These are phyloP conservation scores for Trichocladium uniseriatum DNA, from an alignment of 495 filamentous ascomycete species.

Conservation along the genomic window DNA sequence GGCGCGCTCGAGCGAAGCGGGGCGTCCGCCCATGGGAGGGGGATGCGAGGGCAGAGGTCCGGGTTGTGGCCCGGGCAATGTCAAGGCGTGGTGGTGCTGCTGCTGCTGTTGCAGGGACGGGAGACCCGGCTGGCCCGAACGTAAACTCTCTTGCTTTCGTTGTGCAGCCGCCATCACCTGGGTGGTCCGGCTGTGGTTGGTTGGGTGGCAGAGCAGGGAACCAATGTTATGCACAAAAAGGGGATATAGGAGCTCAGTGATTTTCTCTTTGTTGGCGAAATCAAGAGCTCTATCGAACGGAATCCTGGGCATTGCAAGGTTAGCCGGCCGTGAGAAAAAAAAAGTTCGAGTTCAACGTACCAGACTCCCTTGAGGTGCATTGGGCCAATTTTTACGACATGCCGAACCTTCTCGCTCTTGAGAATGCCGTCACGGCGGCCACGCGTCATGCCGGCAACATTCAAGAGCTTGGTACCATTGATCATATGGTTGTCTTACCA, in stretches of 20 bases:
- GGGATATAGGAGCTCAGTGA: conserved; percentile 89
- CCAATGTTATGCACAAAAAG: conserved; percentile 98
- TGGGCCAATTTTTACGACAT: conserved; percentile 97
- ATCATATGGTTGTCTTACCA: conserved; percentile 92
- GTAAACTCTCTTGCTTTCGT: conserved; percentile 53
- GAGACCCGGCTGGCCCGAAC: conserved; percentile 35
- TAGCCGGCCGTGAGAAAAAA: background rate
- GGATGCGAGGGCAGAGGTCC: conserved; percentile 60
- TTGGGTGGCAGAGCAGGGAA: conserved; percentile 84
- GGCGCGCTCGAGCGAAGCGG: conserved; percentile 60
- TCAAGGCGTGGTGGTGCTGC: conserved; percentile 72
- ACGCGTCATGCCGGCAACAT: conserved; percentile 96
- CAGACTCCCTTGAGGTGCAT: conserved; percentile 99
- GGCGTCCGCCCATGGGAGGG: conserved; percentile 50
- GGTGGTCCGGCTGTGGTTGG: conserved; percentile 72
- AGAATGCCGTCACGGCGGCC: conserved; percentile 92
- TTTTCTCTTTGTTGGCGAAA: conserved; percentile 99
- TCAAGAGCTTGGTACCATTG: conserved; percentile 93
- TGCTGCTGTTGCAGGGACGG: conserved; percentile 51
- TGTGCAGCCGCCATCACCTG: conserved; percentile 73
- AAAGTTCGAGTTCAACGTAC: conserved; percentile 44
- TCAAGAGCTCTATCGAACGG: conserved; percentile 93
- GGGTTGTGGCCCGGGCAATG: conserved; percentile 54
- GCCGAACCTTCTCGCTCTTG: conserved; percentile 92
- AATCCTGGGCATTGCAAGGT: conserved; percentile 55